Conservation (phyloP, 805 yeast genomes). For the Myxozyma sirexii region DNA sequence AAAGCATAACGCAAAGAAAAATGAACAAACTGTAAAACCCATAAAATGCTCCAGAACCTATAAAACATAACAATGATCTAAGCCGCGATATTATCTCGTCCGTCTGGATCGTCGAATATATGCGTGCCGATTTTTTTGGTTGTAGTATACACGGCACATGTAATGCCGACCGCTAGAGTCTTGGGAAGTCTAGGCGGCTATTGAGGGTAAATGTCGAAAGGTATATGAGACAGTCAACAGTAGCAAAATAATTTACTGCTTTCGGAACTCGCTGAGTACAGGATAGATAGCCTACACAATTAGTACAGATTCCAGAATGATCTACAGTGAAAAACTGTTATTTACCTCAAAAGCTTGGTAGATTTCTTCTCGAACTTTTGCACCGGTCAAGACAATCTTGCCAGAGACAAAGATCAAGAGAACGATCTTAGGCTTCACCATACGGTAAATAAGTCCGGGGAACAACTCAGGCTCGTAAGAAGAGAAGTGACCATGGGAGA, state of each 20-base stretch:
- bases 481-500: constrained; percentile 93
- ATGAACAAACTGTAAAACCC: background rate
- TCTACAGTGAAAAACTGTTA: background rate
- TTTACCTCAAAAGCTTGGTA: constrained; percentile 86
- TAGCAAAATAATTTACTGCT: constrained; percentile 49
- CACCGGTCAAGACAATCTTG: constrained; percentile 96
- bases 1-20: background rate
- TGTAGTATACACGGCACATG: constrained; percentile 2
- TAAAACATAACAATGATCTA: background rate
- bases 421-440: constrained; percentile 98
- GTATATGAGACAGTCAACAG: background rate
- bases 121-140: background rate
- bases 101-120: background rate
- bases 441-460: constrained; percentile 97
- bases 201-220: background rate
- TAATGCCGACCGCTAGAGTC: background rate
- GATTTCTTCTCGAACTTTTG: constrained; percentile 97
- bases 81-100: background rate
- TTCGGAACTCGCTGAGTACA: constrained; percentile 95
- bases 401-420: constrained; percentile 94
- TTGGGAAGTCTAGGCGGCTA: background rate
- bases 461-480: constrained; percentile 92
- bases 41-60: constrained; percentile 8
- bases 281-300: constrained; percentile 78
- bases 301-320: background rate